These are phyloP conservation scores for Sanguinoderma infundibulare DNA, from an alignment of 1,284 basidiomycete species.

Conservation along the genomic window DNA sequence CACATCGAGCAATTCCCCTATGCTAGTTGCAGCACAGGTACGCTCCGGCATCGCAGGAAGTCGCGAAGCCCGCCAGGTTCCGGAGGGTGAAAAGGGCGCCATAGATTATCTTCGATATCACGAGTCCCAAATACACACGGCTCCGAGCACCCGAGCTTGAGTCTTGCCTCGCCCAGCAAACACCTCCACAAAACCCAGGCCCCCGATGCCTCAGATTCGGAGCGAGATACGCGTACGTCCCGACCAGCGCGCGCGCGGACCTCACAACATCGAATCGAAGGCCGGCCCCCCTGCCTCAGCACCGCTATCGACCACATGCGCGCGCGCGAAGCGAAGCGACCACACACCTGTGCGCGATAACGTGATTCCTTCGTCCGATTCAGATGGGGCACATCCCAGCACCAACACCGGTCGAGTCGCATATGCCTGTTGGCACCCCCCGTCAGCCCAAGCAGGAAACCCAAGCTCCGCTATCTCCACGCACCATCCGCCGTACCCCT, in stretches of 20 bases:
- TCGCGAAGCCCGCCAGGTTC: conserved; percentile 22
- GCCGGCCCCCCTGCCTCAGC: too few relatives aligned
- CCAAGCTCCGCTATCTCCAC: conserved; percentile 16
- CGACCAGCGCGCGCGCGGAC: too few relatives aligned
- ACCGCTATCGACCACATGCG: not conserved
- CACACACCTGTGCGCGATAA: conserved; percentile 17
- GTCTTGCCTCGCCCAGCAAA: conserved; percentile 12
- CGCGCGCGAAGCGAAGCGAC: conserved; percentile 14
- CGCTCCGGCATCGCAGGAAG: conserved; percentile 29
- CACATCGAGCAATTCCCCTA: conserved; percentile 1
- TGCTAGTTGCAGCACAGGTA: not conserved
- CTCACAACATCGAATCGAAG: not conserved
- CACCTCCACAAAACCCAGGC: conserved; percentile 6
- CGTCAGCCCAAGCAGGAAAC: conserved; percentile 5
- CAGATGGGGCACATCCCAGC: not conserved
- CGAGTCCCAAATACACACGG: conserved; percentile 26
- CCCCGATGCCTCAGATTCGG: conserved; percentile 19
- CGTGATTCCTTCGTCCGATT: too few relatives aligned
- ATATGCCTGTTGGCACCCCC: not conserved
- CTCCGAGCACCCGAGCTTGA: conserved; percentile 23
- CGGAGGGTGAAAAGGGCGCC: not conserved
- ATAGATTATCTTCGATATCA: conserved; percentile 30
- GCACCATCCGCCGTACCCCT: not conserved
- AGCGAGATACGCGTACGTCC: conserved; percentile 19
- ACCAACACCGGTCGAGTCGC: not conserved